phyloP scores from a whole-genome alignment of 345 rosid genomes.

The Laguncularia racemosa region DNA sequence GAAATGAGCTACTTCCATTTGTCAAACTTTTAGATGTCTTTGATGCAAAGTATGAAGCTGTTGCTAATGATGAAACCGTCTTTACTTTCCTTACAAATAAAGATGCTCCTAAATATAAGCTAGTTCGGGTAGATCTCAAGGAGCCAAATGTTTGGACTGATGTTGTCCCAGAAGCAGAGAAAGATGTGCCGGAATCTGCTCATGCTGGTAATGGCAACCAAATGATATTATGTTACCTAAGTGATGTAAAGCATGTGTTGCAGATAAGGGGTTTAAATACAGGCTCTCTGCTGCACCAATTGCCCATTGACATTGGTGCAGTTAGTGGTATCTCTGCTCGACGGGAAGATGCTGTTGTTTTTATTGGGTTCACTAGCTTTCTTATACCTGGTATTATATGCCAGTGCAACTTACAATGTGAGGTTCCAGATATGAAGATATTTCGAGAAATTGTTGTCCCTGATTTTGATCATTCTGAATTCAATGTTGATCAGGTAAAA shows the following conservation, averaged over 20 bases:
- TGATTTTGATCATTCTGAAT: conserved; percentile 67
- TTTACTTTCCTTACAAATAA: conserved; percentile 79
- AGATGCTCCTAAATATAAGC: conserved; percentile 76
- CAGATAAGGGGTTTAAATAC: conserved; percentile 77
- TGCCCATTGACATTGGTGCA: conserved; percentile 80
- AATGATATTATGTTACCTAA: conserved; percentile 73
- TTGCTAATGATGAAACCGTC: conserved; percentile 67
- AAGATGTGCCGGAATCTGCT: conserved; percentile 75
- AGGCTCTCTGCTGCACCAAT: conserved; percentile 60
- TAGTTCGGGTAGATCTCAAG: conserved; percentile 71
- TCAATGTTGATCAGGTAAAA: conserved; percentile 71
- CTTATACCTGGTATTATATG: conserved; percentile 82
- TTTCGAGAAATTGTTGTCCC: conserved; percentile 70
- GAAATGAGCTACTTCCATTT: conserved; percentile 52
- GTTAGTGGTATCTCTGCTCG: conserved; percentile 57
- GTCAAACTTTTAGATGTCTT: conserved; percentile 63
- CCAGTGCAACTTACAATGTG: conserved; percentile 49
- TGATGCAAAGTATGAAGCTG: conserved; percentile 48
- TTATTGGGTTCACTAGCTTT: conserved; percentile 74
- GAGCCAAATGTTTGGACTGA: conserved; percentile 72
- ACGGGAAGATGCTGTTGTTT: conserved; percentile 46
- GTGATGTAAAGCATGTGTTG: conserved; percentile 71
- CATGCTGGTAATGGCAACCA: conserved; percentile 54
- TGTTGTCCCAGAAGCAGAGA: conserved; percentile 62
- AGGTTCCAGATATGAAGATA: conserved; percentile 53